Evolutionary conservation across 129 eudicot genomes (phyloP), one percentile per base, ranked within the genome.

Genomic region (Rutidosis leptorrhynchoides): DNA sequence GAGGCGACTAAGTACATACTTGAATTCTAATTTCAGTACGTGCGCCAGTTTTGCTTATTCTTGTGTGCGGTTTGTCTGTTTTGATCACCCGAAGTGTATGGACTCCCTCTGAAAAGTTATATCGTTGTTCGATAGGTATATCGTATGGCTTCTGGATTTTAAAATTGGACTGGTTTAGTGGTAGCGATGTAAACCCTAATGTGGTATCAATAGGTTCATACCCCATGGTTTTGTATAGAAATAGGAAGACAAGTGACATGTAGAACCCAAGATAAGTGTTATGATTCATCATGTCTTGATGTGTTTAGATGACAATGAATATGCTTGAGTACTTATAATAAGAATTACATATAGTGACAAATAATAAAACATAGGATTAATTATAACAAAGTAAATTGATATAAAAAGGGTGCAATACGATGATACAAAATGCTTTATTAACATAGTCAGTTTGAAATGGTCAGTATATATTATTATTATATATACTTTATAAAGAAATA

Each of bases 71-170:
- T 48, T 80, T 77, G 37, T 83, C 85, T 0, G 80, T 65, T 25
- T 67, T 48, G 46, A 65, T 29, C 33, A 83, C 89, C 89, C 89
- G 77, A 64, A 80, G 77, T 37, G 67, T 70, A 60, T 80, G 81
- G 62, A 83, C 83, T 32, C 85, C 85, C 23, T 74, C 0, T 0
- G 28, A 20, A 59, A 60, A 80, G 21, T 15, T 73, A 37, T 83
- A 83, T 59, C 89, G 66, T 42, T 77, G 67, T n/a, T 67, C 25
- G n/a, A 58, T n/a, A 1, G 84, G 71, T 2, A 83, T 16, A 12
- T 83, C 46, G 7, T 75, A 75, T 22, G 87, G 84, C 68, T 24
- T 67, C 33, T 83, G 84, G 20, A 83, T 59, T 3, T 21, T 45
- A 1, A 71, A 75, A 69, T 72, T 71, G 16, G 87, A 75, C 2